Evolutionary conservation across 306 rosid species (phyloP).

Genomic region (Cucumis cinereus): DNA sequence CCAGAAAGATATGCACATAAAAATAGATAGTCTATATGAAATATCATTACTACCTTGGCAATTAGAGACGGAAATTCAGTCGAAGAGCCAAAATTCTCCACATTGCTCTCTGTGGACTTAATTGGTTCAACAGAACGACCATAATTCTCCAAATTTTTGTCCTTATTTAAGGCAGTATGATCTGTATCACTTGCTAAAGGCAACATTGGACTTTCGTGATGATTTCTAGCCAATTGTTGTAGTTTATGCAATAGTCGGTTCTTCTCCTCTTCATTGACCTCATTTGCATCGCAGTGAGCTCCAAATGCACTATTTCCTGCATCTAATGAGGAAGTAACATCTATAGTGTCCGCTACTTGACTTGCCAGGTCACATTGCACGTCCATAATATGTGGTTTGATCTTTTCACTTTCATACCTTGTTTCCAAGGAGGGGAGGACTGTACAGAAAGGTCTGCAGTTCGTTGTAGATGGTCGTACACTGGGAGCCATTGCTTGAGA

Average conservation of each 20-base stretch:
- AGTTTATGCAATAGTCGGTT: constrained; percentile 30
- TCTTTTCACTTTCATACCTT: constrained; percentile 15
- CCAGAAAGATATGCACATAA: not conserved
- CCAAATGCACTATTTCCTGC: constrained; percentile 24
- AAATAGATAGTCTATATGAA: not conserved
- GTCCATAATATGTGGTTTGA: constrained; percentile 11
- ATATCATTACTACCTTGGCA: constrained; percentile 22
- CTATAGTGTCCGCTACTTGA: constrained; percentile 20
- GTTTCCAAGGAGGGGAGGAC: constrained; percentile 19
- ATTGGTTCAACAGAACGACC: not conserved
- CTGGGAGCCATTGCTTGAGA: constrained; percentile 32
- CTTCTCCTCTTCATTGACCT: constrained; percentile 29
- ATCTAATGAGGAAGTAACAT: constrained; percentile 19
- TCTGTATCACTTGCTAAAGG: constrained; percentile 10
- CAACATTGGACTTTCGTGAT: constrained; percentile 14
- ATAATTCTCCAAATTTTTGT: not conserved
- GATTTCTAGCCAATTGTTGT: constrained; percentile 27
- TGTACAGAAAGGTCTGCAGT: constrained; percentile 13
- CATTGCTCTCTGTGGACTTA: constrained; percentile 17
- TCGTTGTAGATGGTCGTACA: constrained; percentile 16
- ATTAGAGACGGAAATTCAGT: constrained; percentile 14
- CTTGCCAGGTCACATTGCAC: constrained; percentile 6
- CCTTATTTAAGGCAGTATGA: not conserved
- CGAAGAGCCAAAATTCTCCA: constrained; percentile 14
- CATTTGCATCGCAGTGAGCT: constrained; percentile 11